Conservation (phyloP, 441 rosid species). For the Euphorbia celastroides region DNA sequence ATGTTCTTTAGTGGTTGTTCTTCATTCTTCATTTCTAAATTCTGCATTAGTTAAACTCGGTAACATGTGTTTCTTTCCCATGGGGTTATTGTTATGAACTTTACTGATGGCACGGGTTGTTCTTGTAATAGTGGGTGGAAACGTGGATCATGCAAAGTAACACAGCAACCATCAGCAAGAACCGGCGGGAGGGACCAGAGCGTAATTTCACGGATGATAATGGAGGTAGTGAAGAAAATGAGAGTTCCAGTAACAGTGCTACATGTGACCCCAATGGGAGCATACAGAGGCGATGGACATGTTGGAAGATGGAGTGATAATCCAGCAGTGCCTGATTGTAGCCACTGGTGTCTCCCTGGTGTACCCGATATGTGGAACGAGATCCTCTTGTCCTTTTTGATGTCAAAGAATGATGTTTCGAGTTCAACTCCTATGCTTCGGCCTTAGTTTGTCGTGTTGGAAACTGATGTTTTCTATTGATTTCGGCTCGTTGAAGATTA, state of each 20-base stretch:
- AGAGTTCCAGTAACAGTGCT: constrained; percentile 35
- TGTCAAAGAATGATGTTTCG: constrained; percentile 17
- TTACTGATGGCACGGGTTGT: constrained; percentile 3
- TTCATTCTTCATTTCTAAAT: no score
- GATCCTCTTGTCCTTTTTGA: constrained; percentile 37
- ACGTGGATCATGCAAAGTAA: constrained; percentile 51
- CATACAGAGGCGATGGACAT: constrained; percentile 56
- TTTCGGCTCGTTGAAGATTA: background rate
- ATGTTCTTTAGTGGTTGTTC: no score
- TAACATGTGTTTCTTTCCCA: background rate
- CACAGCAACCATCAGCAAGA: constrained; percentile 35
- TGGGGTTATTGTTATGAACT: no score
- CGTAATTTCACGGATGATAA: constrained; percentile 39
- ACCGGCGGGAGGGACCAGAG: constrained; percentile 41
- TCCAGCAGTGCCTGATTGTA: constrained; percentile 57
- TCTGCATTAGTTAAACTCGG: no score
- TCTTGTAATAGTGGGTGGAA: constrained; percentile 30
- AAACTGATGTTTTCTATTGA: no score
- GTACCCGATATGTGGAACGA: constrained; percentile 67
- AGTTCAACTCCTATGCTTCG: background rate
- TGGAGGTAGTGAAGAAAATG: constrained; percentile 32
- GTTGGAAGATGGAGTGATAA: constrained; percentile 58
- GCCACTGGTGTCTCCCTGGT: constrained; percentile 71
- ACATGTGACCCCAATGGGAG: constrained; percentile 63
- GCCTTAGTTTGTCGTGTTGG: background rate